Conservation (phyloP, 495 filamentous ascomycete species). For the Podospora bellae-mahoneyi region DNA sequence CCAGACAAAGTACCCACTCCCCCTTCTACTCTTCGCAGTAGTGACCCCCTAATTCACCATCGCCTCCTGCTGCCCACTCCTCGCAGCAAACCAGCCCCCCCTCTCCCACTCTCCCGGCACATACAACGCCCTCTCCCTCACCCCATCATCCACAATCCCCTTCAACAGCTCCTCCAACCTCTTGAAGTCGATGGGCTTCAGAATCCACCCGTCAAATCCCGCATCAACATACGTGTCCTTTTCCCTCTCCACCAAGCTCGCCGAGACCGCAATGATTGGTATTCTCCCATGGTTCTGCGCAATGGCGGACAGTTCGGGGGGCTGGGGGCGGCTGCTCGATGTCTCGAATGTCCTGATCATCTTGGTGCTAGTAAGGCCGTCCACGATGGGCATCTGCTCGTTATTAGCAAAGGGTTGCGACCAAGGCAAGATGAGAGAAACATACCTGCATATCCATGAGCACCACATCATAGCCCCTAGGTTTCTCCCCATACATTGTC, state of each 20-base stretch:
- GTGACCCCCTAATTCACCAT: neutral
- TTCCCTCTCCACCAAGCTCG: conserved; percentile 72
- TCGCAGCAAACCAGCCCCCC: conserved; percentile 63
- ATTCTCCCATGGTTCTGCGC: conserved; percentile 54
- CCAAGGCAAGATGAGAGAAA: conserved; percentile 10
- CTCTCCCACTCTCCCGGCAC: conserved; percentile 64
- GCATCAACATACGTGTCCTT: conserved; percentile 67
- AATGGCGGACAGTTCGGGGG: conserved; percentile 43
- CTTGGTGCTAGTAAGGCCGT: conserved; percentile 77
- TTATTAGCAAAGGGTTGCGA: conserved; percentile 7
- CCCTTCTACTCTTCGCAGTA: neutral
- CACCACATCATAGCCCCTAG: conserved; percentile 69
- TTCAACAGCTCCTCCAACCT: conserved; percentile 57
- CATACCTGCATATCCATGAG: conserved; percentile 94
- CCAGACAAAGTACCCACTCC: neutral
- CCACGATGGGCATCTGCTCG: conserved; percentile 84
- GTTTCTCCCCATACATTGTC: conserved; percentile 58
- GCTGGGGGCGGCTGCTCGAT: conserved; percentile 25
- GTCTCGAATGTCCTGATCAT: conserved; percentile 74
- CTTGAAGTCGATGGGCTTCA: conserved; percentile 73
- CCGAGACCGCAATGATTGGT: conserved; percentile 88
- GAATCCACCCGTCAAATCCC: conserved; percentile 89
- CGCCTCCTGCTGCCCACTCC: neutral
- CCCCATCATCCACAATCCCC: conserved; percentile 52
- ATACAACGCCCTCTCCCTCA: conserved; percentile 53